Evolutionary conservation across 192 early-diverging fungal genomes (phyloP).

Genomic region (Coemansia sp.): DNA sequence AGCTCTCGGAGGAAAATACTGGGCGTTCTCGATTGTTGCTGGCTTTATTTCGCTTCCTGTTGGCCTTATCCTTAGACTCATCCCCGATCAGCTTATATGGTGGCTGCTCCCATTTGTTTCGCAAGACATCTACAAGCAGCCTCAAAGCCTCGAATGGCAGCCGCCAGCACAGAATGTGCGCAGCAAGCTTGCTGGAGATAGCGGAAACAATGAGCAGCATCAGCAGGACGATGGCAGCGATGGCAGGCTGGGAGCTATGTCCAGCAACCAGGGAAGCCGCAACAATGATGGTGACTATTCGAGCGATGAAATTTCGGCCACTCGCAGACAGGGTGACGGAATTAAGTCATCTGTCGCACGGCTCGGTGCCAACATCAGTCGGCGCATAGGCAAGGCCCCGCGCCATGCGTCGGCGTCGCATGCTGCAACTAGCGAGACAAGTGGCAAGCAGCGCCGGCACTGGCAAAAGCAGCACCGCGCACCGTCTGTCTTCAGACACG

Average conservation of each 20-base stretch:
- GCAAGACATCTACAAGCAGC: conserved; percentile 49
- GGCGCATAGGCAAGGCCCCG: conserved; percentile 16
- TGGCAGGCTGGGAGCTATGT: background rate
- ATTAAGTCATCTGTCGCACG: conserved; percentile 30
- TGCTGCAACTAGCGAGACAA: conserved; percentile 3
- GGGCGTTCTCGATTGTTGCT: conserved; percentile 78
- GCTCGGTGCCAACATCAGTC: conserved; percentile 30
- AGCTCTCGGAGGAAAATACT: conserved; percentile 65
- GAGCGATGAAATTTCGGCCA: conserved; percentile 7
- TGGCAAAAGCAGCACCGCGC: background rate
- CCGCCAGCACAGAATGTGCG: conserved; percentile 49
- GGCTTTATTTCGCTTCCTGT: conserved; percentile 81
- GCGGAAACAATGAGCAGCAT: too few species aligned
- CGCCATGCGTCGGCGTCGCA: conserved; percentile 3
- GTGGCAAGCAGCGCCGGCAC: background rate
- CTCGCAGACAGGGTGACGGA: conserved; percentile 12
- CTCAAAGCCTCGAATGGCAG: conserved; percentile 49
- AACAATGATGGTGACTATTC: background rate
- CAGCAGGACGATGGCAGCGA: conserved; percentile 6
- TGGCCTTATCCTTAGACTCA: conserved; percentile 80
- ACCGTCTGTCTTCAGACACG: too few species aligned
- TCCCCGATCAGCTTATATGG: conserved; percentile 70
- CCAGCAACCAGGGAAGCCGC: background rate
- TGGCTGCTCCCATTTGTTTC: conserved; percentile 52
- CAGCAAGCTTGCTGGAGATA: conserved; percentile 33